Evolutionary conservation across 2,329 filamentous ascomycete species (phyloP), one percentile per base, ranked within the genome.

Genomic region (Aspergillus intermedius): DNA sequence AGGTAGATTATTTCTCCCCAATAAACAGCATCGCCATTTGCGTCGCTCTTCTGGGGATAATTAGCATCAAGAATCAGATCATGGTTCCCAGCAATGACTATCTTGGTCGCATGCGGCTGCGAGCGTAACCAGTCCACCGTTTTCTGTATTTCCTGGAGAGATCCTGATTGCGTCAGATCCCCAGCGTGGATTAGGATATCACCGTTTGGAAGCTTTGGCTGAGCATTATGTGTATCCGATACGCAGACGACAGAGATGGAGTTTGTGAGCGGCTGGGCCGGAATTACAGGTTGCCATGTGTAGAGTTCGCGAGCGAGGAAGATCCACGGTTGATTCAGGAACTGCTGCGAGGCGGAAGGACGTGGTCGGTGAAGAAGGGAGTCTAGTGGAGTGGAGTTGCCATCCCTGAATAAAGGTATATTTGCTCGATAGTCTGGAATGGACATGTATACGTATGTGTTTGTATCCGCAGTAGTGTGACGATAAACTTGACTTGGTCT

Each of bases 1-100:
- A 95, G 78, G 63, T 94, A 94, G 54, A 80, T 73, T 21, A 94
- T 66, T 30, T 75, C 74, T 46, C 77, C 81, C 71, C 86, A 81
- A 53, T 87, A 71, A 3, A 88, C 70, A 15, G 62, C 64, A 42
- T 70, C 68, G 13, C 64, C 64, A 0, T 65, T 37, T 61, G n/a
- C 69, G 59, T 15, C 12, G 4, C 17, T 13, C 9, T 28, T 45
- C 10, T 35, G 17, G 5, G 21, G 70, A 59, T 86, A 80, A 19
- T 75, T 71, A 6, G 72, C 67, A 65, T 93, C 89, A 49, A 94
- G 84, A 71, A 80, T 88, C 53, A 81, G 81, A 59, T 95, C 90
- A 63, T 95, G 90, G 62, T 95, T 95, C 0, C 90, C 90, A 12
- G 82, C 81, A 28, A 95, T 81, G 13, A 90, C 77, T 12, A 95